Evolutionary conservation across 129 eudicot species (phyloP), one percentile per base, ranked within the genome.

Genomic region (Helianthus tuberosus): DNA sequence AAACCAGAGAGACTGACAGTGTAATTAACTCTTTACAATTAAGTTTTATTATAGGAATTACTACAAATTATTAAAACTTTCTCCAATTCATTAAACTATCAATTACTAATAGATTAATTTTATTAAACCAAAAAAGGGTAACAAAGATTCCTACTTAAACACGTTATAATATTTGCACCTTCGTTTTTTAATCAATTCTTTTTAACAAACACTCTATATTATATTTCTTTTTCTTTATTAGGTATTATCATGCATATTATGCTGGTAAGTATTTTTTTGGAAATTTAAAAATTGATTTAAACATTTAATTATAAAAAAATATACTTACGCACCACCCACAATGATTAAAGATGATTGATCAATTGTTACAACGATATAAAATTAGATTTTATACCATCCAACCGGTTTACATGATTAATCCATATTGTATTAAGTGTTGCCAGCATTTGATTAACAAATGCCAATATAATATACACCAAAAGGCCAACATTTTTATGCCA

Each of bases 271-370:
- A 54, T 54, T 17, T 2, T 54, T 54, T 17, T 8, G 4, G 13
- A 54, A 17, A 54, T 27, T 55, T 55, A 6, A 53, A 53, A 6
- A 6, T 6, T 16, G 7, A 55, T 55, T n/a, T 17, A 55, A 0
- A 17, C 32, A 20, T 8, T 9, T 17, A 20, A 55, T 20, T 8
- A 55, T 55, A 20, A 20, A n/a, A n/a, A 20, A 3, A 55, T 20
- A 55, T 55, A 8, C 62, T 16, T 53, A n/a, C 23, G 5, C 35
- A 55, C 62, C 35, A 35, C 14, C 62, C 62, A 20, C 36, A 55
- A 55, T 55, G 62, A 55, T 55, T 55, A 55, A 55, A 4, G 35
- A 55, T 55, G 62, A 20, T 55, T 55, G 29, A 55, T 55, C 32
- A 11, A 2, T 3, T 27, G 35, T 55, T 55, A 17, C 17, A 53